Evolutionary conservation across 1,139 yeast species (phyloP), one percentile per base, ranked within the genome.

Genomic region (Arxiozyma slooffiae): DNA sequence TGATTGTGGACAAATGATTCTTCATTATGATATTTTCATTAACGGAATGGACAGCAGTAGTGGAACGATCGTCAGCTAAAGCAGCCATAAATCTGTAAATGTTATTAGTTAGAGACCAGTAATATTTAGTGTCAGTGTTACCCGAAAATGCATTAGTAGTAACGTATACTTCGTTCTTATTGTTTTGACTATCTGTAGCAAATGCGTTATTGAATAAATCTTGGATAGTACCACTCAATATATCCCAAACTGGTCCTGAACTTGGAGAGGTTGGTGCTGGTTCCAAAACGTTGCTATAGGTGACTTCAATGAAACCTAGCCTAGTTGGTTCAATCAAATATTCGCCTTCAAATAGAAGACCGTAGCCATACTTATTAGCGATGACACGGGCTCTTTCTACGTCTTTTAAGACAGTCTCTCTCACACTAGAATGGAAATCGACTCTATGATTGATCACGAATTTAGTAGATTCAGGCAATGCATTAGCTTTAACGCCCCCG

Each of bases 111-210:
- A 88, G 72, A 48, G 73, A 68, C 90, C 94, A 85, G 69, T 85
- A 87, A 63, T 79, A 77, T 62, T 79, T 77, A 8, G 96, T 87
- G 64, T 88, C 96, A 2, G 96, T 88, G 67, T 87, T 88, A 36
- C 86, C 96, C 6, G 86, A 75, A 79, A 85, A 78, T 48, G 85
- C 63, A 20, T 78, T 71, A 11, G 95, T 94, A 1, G 89, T 71
- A 22, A 80, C 63, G 49, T 60, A 64, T 34, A 84, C 71, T 36
- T 81, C 68, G 24, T 79, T 53, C 1, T 52, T 54, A n/a, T 49
- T 54, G 17, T 46, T 41, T n/a, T 44, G 43, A 17, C 44, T 41
- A 17, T 45, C 21, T 34, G 39, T 16, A 6, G 30, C 38, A 48
- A 62, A 60, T 26, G 64, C 58, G 46, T 68, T 70, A 48, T 68